Percentiles rank a stretch among this genome's conserved stretches.
Evolutionary conservation across 2,329 filamentous ascomycete species (phyloP).

Genomic region (Penicillium sp.): DNA sequence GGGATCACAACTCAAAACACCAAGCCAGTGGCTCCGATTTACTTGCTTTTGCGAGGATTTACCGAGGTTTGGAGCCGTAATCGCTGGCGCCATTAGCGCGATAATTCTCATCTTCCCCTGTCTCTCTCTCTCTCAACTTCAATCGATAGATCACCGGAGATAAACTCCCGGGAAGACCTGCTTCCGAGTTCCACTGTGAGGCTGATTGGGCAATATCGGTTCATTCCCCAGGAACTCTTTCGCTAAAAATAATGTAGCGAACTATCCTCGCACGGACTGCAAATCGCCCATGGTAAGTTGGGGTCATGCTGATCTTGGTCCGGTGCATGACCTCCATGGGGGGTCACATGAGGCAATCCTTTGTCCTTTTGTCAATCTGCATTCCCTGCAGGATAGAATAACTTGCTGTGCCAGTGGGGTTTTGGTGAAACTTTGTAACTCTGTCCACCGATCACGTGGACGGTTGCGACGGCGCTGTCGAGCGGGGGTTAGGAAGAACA

Average conservation of each 20-base stretch:
- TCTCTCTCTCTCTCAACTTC: neutral
- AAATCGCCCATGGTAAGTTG: neutral
- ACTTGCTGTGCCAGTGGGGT: neutral
- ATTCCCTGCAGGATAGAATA: neutral
- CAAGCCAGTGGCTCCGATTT: neutral
- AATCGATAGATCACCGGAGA: neutral
- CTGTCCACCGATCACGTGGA: slow-evolving; percentile 11
- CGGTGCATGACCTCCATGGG: neutral
- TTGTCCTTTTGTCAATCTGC: neutral
- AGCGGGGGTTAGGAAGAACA: neutral
- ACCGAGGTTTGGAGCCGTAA: neutral
- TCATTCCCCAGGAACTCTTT: neutral
- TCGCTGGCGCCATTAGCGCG: neutral
- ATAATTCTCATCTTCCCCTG: neutral
- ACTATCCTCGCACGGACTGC: neutral
- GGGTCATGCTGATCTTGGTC: neutral
- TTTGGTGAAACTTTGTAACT: neutral
- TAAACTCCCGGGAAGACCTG: neutral
- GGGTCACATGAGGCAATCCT: neutral
- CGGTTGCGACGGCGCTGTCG: neutral
- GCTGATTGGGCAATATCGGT: neutral
- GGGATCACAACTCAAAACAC: neutral
- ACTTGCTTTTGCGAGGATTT: neutral
- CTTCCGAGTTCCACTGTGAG: neutral
- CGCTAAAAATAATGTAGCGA: neutral